A percentile compares a stretch with the other conserved stretches of the same genome.
Evolutionary conservation across 495 filamentous ascomycete genomes (phyloP).

Genomic region (Evernia prunastri): DNA sequence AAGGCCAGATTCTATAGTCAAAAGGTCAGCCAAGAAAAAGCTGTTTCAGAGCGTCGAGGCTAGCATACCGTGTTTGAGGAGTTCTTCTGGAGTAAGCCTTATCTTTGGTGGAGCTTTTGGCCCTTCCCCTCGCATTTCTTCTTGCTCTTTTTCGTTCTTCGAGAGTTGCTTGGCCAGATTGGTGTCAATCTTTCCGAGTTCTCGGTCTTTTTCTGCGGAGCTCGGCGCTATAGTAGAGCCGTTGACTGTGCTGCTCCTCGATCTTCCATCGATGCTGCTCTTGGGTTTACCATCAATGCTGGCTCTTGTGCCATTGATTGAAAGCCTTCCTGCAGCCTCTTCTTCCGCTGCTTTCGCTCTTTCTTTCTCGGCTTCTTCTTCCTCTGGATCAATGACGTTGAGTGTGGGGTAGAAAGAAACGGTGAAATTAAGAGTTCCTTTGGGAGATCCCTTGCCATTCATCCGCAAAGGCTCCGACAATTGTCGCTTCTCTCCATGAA

Average conservation of each 20-base stretch:
- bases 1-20: conserved; percentile 68
- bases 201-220: conserved; percentile 17
- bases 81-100: conserved; percentile 67
- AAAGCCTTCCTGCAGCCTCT: conserved; percentile 35
- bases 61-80: conserved; percentile 61
- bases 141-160: conserved; percentile 49
- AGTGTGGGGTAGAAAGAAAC: conserved; percentile 85
- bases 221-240: conserved; percentile 19
- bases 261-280: conserved; percentile 29
- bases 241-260: conserved; percentile 36
- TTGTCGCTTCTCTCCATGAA: conserved; percentile 69
- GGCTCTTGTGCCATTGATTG: conserved; percentile 17
- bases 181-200: conserved; percentile 27
- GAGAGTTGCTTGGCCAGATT: conserved; percentile 38
- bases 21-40: conserved; percentile 11
- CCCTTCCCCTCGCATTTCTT: conserved; percentile 37
- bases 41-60: background rate
- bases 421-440: conserved; percentile 79
- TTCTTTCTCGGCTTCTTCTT: conserved; percentile 62
- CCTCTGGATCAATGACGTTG: conserved; percentile 84
- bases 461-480: conserved; percentile 56
- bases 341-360: conserved; percentile 37
- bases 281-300: conserved; percentile 28
- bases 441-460: conserved; percentile 57
- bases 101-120: conserved; percentile 68